phyloP scores from a whole-genome alignment of 1,139 yeast genomes.

The Debaryomyces sp. region DNA sequence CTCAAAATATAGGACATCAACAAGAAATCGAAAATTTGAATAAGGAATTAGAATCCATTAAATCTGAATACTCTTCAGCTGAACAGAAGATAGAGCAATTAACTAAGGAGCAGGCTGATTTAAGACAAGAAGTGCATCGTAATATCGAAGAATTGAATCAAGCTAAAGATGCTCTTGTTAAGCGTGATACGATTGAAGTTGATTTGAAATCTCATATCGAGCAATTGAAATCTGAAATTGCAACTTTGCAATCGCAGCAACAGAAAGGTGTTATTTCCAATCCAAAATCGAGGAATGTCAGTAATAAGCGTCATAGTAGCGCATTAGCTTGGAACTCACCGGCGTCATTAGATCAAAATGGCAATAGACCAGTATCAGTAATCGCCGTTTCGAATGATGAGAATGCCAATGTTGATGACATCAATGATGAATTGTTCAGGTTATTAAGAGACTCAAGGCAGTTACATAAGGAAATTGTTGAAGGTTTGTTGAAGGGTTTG shows the following conservation, averaged over 20 bases:
- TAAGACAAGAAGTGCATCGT: conserved; percentile 64
- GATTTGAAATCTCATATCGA: conserved; percentile 71
- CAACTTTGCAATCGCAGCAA: conserved; percentile 48
- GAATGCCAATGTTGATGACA: conserved; percentile 63
- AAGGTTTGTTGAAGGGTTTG: conserved; percentile 85
- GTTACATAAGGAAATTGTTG: conserved; percentile 82
- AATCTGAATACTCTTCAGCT: conserved; percentile 63
- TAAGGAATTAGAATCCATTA: conserved; percentile 57
- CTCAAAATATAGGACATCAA: conserved; percentile 50
- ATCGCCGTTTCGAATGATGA: conserved; percentile 60
- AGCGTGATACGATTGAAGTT: conserved; percentile 67
- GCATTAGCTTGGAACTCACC: conserved; percentile 40
- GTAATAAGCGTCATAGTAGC: conserved; percentile 46
- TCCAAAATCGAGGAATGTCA: conserved; percentile 33
- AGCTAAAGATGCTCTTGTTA: conserved; percentile 63
- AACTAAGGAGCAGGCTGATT: conserved; percentile 62
- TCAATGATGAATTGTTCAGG: conserved; percentile 72
- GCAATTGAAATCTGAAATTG: conserved; percentile 67
- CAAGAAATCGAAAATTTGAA: conserved; percentile 56
- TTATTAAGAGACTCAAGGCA: conserved; percentile 78
- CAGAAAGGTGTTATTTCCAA: conserved; percentile 22
- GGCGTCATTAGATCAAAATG: conserved; percentile 35
- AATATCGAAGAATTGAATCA: conserved; percentile 64
- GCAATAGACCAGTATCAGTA: conserved; percentile 56
- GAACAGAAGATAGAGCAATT: conserved; percentile 64